phyloP scores from a whole-genome alignment of 2,329 filamentous ascomycete genomes.

The Curvularia eragrostidis region DNA sequence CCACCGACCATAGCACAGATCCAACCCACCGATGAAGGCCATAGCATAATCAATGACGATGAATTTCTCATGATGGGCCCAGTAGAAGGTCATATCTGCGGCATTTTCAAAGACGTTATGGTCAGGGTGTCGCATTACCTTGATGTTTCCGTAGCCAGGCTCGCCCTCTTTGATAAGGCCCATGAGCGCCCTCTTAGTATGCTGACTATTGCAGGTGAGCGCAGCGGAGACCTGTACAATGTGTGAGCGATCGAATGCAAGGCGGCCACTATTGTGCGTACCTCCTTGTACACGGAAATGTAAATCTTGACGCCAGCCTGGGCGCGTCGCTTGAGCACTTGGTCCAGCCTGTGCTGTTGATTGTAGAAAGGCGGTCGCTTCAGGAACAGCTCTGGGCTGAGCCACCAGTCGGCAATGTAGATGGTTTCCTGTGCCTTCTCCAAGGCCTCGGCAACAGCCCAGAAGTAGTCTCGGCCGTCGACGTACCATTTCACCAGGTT shows the following conservation, averaged over 20 bases:
- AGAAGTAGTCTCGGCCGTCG: conserved; percentile 93
- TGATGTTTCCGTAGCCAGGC: conserved; percentile 87
- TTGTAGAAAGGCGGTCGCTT: conserved; percentile 81
- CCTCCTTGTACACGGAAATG: conserved; percentile 89
- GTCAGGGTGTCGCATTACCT: conserved; percentile 87
- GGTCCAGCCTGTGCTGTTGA: conserved; percentile 86
- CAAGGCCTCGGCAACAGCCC: conserved; percentile 87
- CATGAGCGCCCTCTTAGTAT: conserved; percentile 89
- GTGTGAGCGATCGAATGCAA: conserved; percentile 10
- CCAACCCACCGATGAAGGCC: conserved; percentile 92
- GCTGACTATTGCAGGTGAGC: conserved; percentile 87
- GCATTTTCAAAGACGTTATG: conserved; percentile 95
- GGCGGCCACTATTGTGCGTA: conserved; percentile 31
- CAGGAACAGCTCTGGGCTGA: conserved; percentile 86
- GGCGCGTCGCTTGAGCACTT: conserved; percentile 83
- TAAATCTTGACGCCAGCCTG: conserved; percentile 95
- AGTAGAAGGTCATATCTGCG: conserved; percentile 96
- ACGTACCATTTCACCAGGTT: conserved; percentile 98
- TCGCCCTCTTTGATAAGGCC: conserved; percentile 80
- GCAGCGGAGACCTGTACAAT: conserved; percentile 48
- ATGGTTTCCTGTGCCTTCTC: conserved; percentile 90
- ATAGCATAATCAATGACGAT: conserved; percentile 90
- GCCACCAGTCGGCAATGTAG: conserved; percentile 97
- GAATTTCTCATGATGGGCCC: conserved; percentile 98
- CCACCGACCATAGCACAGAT: conserved; percentile 96